Base-by-base conservation (phyloP, 2,329 filamentous ascomycete genomes). In the Aspergillus flavus region DNA sequence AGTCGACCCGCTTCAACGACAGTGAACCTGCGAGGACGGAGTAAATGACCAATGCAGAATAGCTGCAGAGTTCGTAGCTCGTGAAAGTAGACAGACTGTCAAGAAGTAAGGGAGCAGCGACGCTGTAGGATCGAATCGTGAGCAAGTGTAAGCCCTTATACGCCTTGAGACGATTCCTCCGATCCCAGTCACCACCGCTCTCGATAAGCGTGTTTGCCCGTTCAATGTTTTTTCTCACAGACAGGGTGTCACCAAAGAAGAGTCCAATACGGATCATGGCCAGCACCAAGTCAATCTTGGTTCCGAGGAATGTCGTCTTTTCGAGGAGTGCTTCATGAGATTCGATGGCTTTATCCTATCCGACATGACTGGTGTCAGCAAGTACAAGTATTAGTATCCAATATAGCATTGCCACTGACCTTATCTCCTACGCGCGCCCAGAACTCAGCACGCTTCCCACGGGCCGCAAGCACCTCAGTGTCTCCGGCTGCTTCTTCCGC, bases 41-140 rank as follows among this genome's bases (percentile, higher is more conserved):
- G 82, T 98, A 99, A 62, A 97, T 89, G 58, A 99, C 95, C 28
- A 99, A 87, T 65, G 88, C 91, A 63, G 93, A 97, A 84, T 99
- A 99, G 69, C 91, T 94, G 88, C 95, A 99, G 57, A 99, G 88
- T 80, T 99, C 95, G 82, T 97, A 97, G 78, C 93, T 97, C 66
- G 95, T 99, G 79, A 99, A 99, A 26, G 95, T 99, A 32, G 94
- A 97, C 69, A 99, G 86, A 75, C 93, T 97, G 84, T 99, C 95
- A 74, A 99, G 92, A 57, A 99, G 90, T 12, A 97, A 87, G 46
- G 95, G 94, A 2, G 95, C 95, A 46, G 93, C 94, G 63, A 92
- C 84, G 78, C 89, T 92, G 84, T 98, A 93, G 65, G 93, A 94
- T 71, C 95, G 93, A 69, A 95, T 88, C 28, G 94, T 98, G 70